These are phyloP conservation scores for Sporothrix inflata DNA, from an alignment of 2,329 filamentous ascomycete genomes.

Conservation along the genomic window DNA sequence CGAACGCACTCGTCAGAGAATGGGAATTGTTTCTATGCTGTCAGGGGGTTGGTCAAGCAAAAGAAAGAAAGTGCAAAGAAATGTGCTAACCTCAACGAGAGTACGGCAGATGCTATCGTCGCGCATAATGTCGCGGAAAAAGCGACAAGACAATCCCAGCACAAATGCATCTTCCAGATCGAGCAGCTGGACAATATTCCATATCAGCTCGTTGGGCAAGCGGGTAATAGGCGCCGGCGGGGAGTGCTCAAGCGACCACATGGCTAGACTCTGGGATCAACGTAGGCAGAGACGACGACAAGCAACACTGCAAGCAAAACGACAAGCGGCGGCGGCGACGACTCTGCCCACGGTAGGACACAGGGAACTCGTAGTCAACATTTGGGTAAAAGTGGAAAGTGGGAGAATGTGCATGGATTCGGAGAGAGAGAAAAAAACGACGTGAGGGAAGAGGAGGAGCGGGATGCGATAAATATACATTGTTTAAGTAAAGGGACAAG, in stretches of 20 bases:
- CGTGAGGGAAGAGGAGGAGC: background rate
- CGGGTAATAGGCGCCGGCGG: slow-evolving; percentile 41
- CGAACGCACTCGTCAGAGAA: slow-evolving; percentile 22
- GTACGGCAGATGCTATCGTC: slow-evolving; percentile 61
- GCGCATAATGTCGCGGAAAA: slow-evolving; percentile 54
- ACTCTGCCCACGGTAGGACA: slow-evolving; percentile 15
- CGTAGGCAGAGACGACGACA: background rate
- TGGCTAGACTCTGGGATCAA: background rate
- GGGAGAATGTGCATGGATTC: background rate
- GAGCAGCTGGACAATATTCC: slow-evolving; percentile 58
- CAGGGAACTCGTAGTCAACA: background rate
- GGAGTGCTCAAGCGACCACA: background rate
- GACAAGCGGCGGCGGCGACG: background rate
- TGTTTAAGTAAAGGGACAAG: background rate
- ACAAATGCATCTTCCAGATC: slow-evolving; percentile 61
- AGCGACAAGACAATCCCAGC: slow-evolving; percentile 56
- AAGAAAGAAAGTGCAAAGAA: slow-evolving; percentile 8
- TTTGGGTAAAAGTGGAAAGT: background rate
- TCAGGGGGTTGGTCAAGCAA: background rate
- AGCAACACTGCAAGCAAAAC: background rate
- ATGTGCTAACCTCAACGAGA: slow-evolving; percentile 58
- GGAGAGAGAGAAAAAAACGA: background rate
- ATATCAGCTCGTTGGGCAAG: slow-evolving; percentile 68
- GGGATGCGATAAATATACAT: background rate
- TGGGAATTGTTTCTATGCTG: background rate